A percentile compares a stretch with the other conserved stretches of the same genome.
Conservation (phyloP, 2,329 filamentous ascomycete genomes). For the Claviceps spartinae region DNA sequence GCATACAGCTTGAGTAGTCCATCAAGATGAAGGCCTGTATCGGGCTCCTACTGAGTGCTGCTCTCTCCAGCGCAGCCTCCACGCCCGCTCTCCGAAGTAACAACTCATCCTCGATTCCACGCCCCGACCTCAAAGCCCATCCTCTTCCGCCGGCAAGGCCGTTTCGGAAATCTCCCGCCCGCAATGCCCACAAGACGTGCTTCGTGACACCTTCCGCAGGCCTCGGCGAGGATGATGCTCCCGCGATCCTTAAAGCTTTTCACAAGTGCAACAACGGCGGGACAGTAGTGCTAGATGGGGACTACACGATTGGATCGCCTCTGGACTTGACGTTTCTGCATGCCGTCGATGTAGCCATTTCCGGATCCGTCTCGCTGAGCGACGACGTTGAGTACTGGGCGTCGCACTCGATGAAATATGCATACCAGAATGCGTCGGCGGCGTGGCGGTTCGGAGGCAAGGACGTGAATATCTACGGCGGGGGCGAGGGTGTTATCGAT, state of each 20-base stretch:
- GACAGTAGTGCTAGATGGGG: constrained; percentile 43
- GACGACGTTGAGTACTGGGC: constrained; percentile 59
- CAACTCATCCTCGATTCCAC: neutral
- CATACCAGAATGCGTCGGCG: constrained; percentile 48
- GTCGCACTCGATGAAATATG: constrained; percentile 46
- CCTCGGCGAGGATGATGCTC: neutral
- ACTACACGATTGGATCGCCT: constrained; percentile 50
- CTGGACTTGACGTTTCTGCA: constrained; percentile 52
- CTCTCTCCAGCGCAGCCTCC: neutral
- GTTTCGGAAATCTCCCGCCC: neutral
- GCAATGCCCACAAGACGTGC: neutral
- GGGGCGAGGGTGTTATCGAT: constrained; percentile 29
- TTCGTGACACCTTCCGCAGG: neutral
- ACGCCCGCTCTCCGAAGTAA: neutral
- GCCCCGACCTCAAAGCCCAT: neutral
- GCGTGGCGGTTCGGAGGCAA: constrained; percentile 20
- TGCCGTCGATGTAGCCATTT: constrained; percentile 45
- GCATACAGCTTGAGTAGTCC: too few relatives aligned
- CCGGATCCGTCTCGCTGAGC: constrained; percentile 46
- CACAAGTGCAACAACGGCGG: constrained; percentile 46
- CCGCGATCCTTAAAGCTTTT: neutral
- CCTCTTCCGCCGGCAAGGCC: neutral
- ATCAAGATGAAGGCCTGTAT: too few relatives aligned
- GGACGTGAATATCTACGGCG: constrained; percentile 51
- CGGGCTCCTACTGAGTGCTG: neutral